Conservation (phyloP, 257 asterid species). For the Solanum dulcamara region DNA sequence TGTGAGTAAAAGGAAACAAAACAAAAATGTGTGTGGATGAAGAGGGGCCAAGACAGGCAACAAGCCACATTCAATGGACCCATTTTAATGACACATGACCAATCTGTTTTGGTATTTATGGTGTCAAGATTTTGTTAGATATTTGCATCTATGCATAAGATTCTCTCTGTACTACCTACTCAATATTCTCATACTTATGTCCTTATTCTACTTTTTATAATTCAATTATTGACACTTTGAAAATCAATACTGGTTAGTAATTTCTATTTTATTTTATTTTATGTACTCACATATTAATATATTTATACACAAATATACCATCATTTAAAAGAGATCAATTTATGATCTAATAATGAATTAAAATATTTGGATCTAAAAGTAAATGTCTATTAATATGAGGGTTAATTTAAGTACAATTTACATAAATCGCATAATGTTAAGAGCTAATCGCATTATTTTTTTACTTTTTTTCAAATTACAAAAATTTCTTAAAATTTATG, state of each 20-base stretch:
- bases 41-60: neutral
- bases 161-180: constrained; percentile 4
- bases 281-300: too few relatives aligned
- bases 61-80: constrained; percentile 23
- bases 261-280: too few relatives aligned
- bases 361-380: too few relatives aligned
- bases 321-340: too few relatives aligned
- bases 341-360: too few relatives aligned
- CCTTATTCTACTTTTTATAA: neutral
- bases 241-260: fast-evolving
- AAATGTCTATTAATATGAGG: too few relatives aligned
- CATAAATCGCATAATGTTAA: too few relatives aligned
- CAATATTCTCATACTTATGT: neutral
- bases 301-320: too few relatives aligned
- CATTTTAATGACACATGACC: constrained; percentile 43
- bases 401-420: too few relatives aligned
- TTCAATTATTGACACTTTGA: neutral
- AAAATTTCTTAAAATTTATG: too few relatives aligned
- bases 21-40: neutral
- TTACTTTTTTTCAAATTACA: too few relatives aligned
- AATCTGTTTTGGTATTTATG: constrained; percentile 22
- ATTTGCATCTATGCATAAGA: constrained; percentile 25
- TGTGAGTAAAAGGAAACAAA: neutral
- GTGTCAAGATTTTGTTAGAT: constrained; percentile 30
- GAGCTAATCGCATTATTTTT: too few relatives aligned